Evolutionary conservation across 2,329 filamentous ascomycete species (phyloP), one percentile per base, ranked within the genome.

Genomic region (Trichoderma atroviride): DNA sequence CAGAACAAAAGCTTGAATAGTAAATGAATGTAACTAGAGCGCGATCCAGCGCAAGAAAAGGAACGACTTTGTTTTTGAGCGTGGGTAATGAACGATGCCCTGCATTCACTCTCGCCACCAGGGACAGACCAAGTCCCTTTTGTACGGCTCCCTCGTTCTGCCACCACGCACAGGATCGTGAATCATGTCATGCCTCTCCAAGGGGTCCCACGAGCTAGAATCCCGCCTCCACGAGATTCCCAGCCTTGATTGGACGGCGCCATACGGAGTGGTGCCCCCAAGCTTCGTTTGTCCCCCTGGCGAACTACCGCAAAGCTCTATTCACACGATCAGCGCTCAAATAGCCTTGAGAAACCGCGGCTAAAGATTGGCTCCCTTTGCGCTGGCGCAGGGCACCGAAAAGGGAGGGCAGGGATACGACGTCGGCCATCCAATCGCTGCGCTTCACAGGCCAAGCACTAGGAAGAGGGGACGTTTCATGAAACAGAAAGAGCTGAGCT

Each of bases 401-500:
- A 67, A 22, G 22, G 22, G 40, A n/a, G 33, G 27, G 40, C 63
- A 67, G 63, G 63, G 63, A 50, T 67, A 11, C 14, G 55, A 31
- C 31, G 19, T 16, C 55, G 24, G 4, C 33, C 35, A 24, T 59
- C 65, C 65, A 68, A 68, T 68, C 65, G 43, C 65, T 16, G 56
- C n/a, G 62, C 22, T 53, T 16, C 19, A 31, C 22, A 24, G 27
- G 37, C 37, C 16, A 61, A 37, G 27, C 47, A 61, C 50, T 22
- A 47, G 53, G 27, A 56, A 29, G 61, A 43, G 33, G 47, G 47
- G 43, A 40, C 27, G 65, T 68, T 43, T 68, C 65, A 61, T 68
- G 65, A 68, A 68, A 68, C 65, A 68, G 33, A 22, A 33, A 61
- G 65, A 61, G 57, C 57, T 68, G 47, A 56, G 57, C 65, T 29